Evolutionary conservation across 1,139 yeast genomes (phyloP).

Genomic region (Hemisphaericaspora xylofermentans): DNA sequence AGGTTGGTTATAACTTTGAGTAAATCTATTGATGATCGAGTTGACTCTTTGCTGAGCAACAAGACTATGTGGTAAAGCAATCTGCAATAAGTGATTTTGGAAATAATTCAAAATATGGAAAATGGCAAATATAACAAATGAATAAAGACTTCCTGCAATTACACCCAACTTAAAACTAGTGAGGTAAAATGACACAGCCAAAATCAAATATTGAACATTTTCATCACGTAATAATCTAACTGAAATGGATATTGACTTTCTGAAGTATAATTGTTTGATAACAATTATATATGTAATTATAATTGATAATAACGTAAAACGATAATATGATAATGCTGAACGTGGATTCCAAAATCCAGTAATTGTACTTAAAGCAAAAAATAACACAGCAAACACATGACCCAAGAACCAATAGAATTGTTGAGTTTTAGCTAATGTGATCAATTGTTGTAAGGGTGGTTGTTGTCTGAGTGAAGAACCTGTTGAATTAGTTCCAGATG

Average conservation of each 20-base stretch:
- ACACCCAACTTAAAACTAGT: conserved; percentile 31
- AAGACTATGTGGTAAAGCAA: conserved; percentile 19
- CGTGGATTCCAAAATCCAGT: conserved; percentile 32
- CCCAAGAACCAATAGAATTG: conserved; percentile 58
- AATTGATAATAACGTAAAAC: conserved; percentile 40
- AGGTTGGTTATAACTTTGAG: conserved; percentile 42
- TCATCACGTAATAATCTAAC: conserved; percentile 37
- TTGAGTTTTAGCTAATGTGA: conserved; percentile 31
- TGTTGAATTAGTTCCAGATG: conserved; percentile 2
- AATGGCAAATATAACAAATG: conserved; percentile 55
- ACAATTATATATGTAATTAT: conserved; percentile 49
- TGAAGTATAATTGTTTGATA: conserved; percentile 45
- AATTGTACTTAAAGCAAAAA: conserved; percentile 30
- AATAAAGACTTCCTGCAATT: conserved; percentile 43
- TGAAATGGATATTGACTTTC: conserved; percentile 17
- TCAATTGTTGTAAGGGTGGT: conserved; percentile 12
- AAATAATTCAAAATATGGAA: conserved; percentile 58
- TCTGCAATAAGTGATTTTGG: conserved; percentile 28
- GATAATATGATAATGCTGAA: conserved; percentile 33
- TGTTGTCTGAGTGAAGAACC: conserved; percentile 5
- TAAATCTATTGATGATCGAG: conserved; percentile 31
- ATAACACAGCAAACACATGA: conserved; percentile 40
- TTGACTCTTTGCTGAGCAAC: conserved; percentile 22
- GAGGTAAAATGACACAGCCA: conserved; percentile 39
- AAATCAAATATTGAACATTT: conserved; percentile 48